Base-by-base conservation (phyloP, 2,329 filamentous ascomycete species). In the Venturia carpophila region DNA sequence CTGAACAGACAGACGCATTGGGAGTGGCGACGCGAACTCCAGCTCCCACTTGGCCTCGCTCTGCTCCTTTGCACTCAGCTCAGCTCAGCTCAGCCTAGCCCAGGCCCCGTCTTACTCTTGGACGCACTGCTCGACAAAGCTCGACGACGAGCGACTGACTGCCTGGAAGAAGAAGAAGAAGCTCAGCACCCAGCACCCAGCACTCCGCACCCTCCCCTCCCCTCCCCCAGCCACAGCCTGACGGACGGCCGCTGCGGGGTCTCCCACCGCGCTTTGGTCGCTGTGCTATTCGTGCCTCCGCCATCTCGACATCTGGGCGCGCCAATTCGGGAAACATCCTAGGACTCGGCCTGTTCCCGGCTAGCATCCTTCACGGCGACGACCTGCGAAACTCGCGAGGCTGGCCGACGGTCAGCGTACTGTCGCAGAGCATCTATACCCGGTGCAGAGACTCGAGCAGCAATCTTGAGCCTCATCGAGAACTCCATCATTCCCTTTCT, bases 291-390 rank as follows among this genome's bases (percentile, higher is more conserved):
- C 52, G 52, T 58, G 52, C 52, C 52, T 37, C 52, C 30, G 17
- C 37, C 1, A 37, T 34, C 37, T n/a, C 30, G 30, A 58, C 11
- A 19, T 37, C 52, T 58, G 52, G 52, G 4, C 19, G 52, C 52
- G 52, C 52, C 52, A 37, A 37, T 58, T 58, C 52, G 52, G 52
- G 52, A 58, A 58, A 19, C 27, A 58, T 58, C 52, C 52, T 58
- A 10, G 52, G 52, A 58, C 52, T 58, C 52, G 52, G 52, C 52
- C 27, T 15, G 52, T n/a, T 37, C 21, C 52, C 52, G 52, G 27
- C 52, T 19, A 58, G 52, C 27, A 58, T 58, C 52, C 15, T n/a
- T 37, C 52, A 58, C 52, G 17, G 15, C 27, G 30, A 39, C 52
- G 52, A 58, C 52, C 15, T 37, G 52, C 15, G 24, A 58, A 24